Evolutionary conservation across 2,329 filamentous ascomycete genomes (phyloP).

Genomic region (Pleoardoris graminearum): DNA sequence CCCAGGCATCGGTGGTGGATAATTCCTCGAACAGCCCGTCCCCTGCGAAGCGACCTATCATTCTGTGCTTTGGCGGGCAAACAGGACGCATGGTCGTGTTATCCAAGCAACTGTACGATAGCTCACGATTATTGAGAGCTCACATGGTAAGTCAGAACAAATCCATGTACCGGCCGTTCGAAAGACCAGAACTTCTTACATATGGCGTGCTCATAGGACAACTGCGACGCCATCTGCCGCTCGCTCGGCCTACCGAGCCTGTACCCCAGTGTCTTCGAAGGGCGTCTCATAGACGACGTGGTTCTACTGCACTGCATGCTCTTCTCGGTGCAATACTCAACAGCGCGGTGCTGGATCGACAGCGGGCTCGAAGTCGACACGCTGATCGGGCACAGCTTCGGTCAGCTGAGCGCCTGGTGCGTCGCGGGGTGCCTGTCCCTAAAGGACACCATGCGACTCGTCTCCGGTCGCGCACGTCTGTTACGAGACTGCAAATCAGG

Average conservation of each 20-base stretch:
- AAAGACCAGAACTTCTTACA: too few relatives aligned
- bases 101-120: slow-evolving; percentile 9
- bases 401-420: slow-evolving; percentile 45
- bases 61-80: slow-evolving; percentile 23
- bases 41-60: slow-evolving; percentile 4
- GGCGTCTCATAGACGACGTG: slow-evolving; percentile 3
- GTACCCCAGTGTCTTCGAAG: slow-evolving; percentile 17
- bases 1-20: not conserved
- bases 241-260: slow-evolving; percentile 9
- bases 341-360: slow-evolving; percentile 23
- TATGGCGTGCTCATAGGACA: too few relatives aligned
- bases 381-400: slow-evolving; percentile 37
- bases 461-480: slow-evolving; percentile 40
- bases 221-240: slow-evolving; percentile 16
- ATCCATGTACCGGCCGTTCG: too few relatives aligned
- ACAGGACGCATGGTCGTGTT: slow-evolving; percentile 13
- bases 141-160: too few relatives aligned
- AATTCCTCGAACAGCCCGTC: too few relatives aligned
- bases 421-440: slow-evolving; percentile 38
- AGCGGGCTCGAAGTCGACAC: slow-evolving; percentile 14
- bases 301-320: slow-evolving; percentile 19
- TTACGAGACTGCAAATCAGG: slow-evolving; percentile 18
- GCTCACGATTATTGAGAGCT: slow-evolving; percentile 4
- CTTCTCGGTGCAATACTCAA: slow-evolving; percentile 28
- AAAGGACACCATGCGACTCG: slow-evolving; percentile 37